phyloP scores from a whole-genome alignment of 352 stramenopile genomes.

The Aphanomyces astaci region DNA sequence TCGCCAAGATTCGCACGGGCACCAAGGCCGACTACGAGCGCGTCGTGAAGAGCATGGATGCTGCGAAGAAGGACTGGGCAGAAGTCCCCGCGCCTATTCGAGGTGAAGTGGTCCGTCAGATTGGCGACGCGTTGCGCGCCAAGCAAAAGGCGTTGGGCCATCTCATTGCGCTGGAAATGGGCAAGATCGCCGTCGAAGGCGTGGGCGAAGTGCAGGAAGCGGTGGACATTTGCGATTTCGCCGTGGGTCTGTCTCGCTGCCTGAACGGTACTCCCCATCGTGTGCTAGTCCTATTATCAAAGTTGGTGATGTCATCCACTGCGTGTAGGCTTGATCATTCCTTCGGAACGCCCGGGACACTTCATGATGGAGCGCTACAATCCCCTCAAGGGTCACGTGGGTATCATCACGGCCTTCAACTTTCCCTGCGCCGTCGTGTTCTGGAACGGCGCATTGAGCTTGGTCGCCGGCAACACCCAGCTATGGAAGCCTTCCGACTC shows the following conservation, averaged over 20 bases:
- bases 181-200: conserved; percentile 89
- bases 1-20: conserved; percentile 74
- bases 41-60: conserved; percentile 73
- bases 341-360: conserved; percentile 84
- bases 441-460: conserved; percentile 87
- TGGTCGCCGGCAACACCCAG: conserved; percentile 88
- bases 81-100: conserved; percentile 77
- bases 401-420: conserved; percentile 93
- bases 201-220: conserved; percentile 90
- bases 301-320: neutral
- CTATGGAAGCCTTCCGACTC: conserved; percentile 83
- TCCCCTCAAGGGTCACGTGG: conserved; percentile 87
- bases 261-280: conserved; percentile 40
- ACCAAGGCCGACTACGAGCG: conserved; percentile 79
- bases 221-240: conserved; percentile 93
- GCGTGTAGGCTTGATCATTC: conserved; percentile 68
- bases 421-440: conserved; percentile 69
- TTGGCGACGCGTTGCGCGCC: conserved; percentile 80
- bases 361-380: conserved; percentile 94
- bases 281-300: neutral
- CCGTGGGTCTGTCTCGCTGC: conserved; percentile 82
- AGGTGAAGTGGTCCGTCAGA: conserved; percentile 89
- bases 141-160: conserved; percentile 87
- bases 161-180: conserved; percentile 89
- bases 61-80: conserved; percentile 77